Evolutionary conservation across 1,139 yeast genomes (phyloP).

Genomic region (Diutina catenulata): DNA sequence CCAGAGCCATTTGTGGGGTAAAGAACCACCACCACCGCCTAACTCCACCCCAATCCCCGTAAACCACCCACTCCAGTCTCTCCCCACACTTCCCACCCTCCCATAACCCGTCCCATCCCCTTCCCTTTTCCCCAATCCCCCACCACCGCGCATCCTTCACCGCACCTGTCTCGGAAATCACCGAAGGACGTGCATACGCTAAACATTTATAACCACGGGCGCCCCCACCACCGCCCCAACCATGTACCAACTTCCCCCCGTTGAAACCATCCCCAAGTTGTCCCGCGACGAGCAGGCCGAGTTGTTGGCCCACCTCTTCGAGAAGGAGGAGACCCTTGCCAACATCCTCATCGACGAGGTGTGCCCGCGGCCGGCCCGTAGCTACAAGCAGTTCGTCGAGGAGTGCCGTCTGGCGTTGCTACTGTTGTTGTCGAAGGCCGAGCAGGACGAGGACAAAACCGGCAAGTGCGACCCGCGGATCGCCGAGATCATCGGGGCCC

Average conservation of each 20-base stretch:
- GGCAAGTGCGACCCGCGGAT: constrained; percentile 20
- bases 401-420: constrained; percentile 27
- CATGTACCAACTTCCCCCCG: constrained; percentile 1
- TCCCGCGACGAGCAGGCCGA: constrained; percentile 12
- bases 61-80: no score
- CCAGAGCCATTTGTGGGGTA: no score
- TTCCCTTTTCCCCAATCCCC: no score
- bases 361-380: constrained; percentile 11
- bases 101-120: no score
- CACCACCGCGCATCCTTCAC: no score
- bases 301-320: constrained; percentile 48
- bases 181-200: no score
- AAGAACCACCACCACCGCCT: no score
- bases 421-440: constrained; percentile 13
- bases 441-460: constrained; percentile 13
- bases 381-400: constrained; percentile 44
- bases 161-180: no score
- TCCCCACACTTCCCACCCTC: no score
- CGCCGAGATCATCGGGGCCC: constrained; percentile 60
- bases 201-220: no score
- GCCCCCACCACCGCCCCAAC: neutral
- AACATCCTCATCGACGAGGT: constrained; percentile 25
- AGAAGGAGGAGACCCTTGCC: constrained; percentile 49
- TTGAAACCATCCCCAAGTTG: neutral
- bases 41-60: no score